Evolutionary conservation across 2,329 filamentous ascomycete species (phyloP).

Genomic region (Fusarium stilboides): DNA sequence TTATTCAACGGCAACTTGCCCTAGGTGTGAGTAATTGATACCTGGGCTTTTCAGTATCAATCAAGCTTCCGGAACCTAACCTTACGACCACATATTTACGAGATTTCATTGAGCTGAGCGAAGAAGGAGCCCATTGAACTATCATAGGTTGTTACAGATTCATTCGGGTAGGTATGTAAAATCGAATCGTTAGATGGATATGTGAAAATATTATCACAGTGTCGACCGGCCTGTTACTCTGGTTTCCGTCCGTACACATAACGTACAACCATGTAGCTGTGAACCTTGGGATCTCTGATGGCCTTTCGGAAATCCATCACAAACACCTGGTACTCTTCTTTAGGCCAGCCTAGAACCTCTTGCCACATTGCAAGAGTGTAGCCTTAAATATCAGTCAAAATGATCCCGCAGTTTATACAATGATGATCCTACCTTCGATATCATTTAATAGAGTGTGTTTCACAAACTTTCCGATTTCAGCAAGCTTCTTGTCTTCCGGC

Average conservation of each 20-base stretch:
- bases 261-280: conserved; percentile 1
- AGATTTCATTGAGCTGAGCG: too few relatives aligned
- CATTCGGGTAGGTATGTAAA: too few relatives aligned
- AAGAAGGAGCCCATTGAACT: too few relatives aligned
- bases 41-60: too few relatives aligned
- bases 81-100: too few relatives aligned
- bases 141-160: too few relatives aligned
- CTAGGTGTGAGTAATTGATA: too few relatives aligned
- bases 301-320: conserved; percentile 4
- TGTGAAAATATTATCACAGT: too few relatives aligned
- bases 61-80: too few relatives aligned
- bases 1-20: too few relatives aligned
- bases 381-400: background rate
- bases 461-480: conserved; percentile 24
- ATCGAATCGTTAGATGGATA: too few relatives aligned
- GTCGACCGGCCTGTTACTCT: background rate
- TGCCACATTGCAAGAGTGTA: conserved; percentile 11
- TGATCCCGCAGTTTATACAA: background rate
- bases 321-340: conserved; percentile 6
- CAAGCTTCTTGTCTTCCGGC: conserved; percentile 26
- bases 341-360: conserved; percentile 3
- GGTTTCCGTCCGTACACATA: conserved; percentile 13
- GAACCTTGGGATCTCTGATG: conserved; percentile 3
- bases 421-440: background rate
- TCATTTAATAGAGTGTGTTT: conserved; percentile 7